phyloP scores from a whole-genome alignment of 129 eudicot species.

The Centaurea solstitialis region DNA sequence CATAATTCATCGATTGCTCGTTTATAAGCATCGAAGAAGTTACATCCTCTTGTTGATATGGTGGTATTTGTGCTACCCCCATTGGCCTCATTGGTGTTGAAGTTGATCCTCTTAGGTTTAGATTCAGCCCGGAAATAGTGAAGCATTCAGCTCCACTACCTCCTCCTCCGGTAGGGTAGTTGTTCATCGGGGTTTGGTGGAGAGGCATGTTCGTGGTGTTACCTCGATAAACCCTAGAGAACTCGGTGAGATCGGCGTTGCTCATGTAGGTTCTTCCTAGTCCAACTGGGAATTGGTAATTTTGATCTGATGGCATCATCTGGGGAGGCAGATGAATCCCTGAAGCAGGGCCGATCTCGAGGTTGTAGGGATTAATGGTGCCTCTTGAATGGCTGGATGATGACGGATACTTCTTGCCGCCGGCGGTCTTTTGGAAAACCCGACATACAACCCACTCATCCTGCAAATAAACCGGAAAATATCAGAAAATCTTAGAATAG shows the following conservation, averaged over 20 bases:
- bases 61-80: constrained; percentile 5
- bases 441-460: constrained; percentile 93
- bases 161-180: constrained; percentile 28
- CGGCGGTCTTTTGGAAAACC: constrained; percentile 74
- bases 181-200: constrained; percentile 28
- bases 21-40: constrained; percentile 28
- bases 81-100: constrained; percentile 30
- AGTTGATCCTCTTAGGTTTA: constrained; percentile 46
- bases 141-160: constrained; percentile 29
- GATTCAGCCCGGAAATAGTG: constrained; percentile 42
- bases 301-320: constrained; percentile 30
- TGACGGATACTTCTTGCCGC: constrained; percentile 57
- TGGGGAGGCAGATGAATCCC: constrained; percentile 35
- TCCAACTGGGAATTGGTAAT: constrained; percentile 37
- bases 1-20: constrained; percentile 25
- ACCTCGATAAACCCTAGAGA: constrained; percentile 39
- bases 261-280: constrained; percentile 34
- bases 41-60: constrained; percentile 19
- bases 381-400: constrained; percentile 37
- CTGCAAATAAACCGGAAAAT: constrained; percentile 22
- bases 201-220: constrained; percentile 19
- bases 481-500: neutral
- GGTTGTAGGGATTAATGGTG: constrained; percentile 39
- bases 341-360: constrained; percentile 25
- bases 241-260: constrained; percentile 26